Evolutionary conservation across 202 grass and related monocot species (phyloP).

Genomic region (Elaeis oleifera): DNA sequence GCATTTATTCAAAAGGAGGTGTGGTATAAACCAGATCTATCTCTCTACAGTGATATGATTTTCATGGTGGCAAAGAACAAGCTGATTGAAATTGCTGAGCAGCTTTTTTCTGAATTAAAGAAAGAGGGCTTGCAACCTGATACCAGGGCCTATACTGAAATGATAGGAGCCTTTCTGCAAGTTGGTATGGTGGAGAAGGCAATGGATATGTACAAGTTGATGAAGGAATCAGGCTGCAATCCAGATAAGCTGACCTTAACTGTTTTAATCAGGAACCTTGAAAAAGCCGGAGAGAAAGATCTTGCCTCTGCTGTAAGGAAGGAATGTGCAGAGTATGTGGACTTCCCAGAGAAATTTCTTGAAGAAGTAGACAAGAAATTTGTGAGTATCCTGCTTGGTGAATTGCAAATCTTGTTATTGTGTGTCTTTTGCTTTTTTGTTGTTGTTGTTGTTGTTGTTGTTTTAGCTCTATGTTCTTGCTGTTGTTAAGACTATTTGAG

Average conservation of each 20-base stretch:
- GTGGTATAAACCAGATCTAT: conserved; percentile 23
- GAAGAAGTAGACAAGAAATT: conserved; percentile 22
- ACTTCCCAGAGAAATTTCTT: conserved; percentile 24
- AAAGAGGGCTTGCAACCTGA: conserved; percentile 18
- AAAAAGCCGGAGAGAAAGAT: conserved; percentile 8
- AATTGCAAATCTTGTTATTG: too few relatives aligned
- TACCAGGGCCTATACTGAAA: conserved; percentile 20
- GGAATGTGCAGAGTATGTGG: conserved; percentile 17
- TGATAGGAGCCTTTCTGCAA: conserved; percentile 31
- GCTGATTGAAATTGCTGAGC: conserved; percentile 15
- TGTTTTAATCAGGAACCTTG: conserved; percentile 28
- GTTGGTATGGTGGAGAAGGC: conserved; percentile 22
- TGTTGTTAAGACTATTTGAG: too few relatives aligned
- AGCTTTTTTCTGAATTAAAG: conserved; percentile 16
- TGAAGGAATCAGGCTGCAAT: conserved; percentile 14
- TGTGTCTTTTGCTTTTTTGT: too few relatives aligned
- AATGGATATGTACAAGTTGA: conserved; percentile 20
- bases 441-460: too few relatives aligned
- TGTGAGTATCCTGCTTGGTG: conserved; percentile 20
- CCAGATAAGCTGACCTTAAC: conserved; percentile 25
- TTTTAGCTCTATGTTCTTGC: too few relatives aligned
- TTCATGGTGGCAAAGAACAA: conserved; percentile 25
- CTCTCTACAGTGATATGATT: conserved; percentile 23
- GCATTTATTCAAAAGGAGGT: conserved; percentile 24
- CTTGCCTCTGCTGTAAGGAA: conserved; percentile 18